Evolutionary conservation across 768 basidiomycete genomes (phyloP), one percentile per base, ranked within the genome.

Genomic region (Psilocybe azurescens): DNA sequence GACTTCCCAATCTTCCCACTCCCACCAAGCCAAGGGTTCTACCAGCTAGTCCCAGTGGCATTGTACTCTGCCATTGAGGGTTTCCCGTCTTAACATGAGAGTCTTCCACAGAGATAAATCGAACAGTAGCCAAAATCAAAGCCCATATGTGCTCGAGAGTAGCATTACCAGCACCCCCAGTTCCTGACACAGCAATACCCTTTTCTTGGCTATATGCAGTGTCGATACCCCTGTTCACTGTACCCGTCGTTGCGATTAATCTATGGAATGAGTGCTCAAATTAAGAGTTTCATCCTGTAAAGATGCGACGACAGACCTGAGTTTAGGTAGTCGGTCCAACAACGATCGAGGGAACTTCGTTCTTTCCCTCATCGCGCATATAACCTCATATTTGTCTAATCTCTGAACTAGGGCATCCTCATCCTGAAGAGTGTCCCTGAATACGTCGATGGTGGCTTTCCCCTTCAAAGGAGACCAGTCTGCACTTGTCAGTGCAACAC

Each of bases 111-210:
- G 72, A 73, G 39, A 89, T 72, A 61, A 83, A 76, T 54, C 86
- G 75, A 46, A 80, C 80, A 1, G 83, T 81, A 9, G 81, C 80
- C n/a, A 90, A 75, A 38, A 81, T 73, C 30, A 82, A 74, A 2
- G 87, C 84, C 89, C 89, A 89, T 47, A 88, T 88, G 63, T 87
- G 86, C 66, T 87, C 88, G 58, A 85, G 65, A 1, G 88, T 89
- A 2, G 84, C 77, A 46, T 81, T 78, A 29, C 83, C 80, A 10
- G 71, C 70, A 1, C 70, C 60, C 0, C 69, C 71, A 0, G 86
- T 86, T 1, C 86, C 86, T 18, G 79, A 81, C 1, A 89, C 86
- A 16, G 78, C 62, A 46, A 89, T 81, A 0, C 82, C 83, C 54
- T 79, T 81, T 30, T 69, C 67, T 56, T 77, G 79, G 3, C 85